Evolutionary conservation across 768 basidiomycete species (phyloP).

Genomic region (Ramaria sp.): DNA sequence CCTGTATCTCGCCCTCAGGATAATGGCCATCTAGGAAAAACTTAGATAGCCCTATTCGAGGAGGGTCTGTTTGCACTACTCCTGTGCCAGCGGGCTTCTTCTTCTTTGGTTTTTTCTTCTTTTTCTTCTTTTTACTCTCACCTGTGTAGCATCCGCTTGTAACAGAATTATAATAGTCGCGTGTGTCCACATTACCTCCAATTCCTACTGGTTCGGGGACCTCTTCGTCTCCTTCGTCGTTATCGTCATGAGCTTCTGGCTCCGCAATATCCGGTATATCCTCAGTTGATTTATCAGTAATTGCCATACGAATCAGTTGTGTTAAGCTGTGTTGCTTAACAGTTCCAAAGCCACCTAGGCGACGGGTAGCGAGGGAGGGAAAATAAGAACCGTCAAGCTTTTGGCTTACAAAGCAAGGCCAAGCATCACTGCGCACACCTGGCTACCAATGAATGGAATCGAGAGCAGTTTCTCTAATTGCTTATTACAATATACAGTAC

Average conservation of each 20-base stretch:
- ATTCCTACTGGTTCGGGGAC: slow-evolving; percentile 10
- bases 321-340: background rate
- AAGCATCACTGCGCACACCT: background rate
- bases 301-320: background rate
- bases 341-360: background rate
- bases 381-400: background rate
- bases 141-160: background rate
- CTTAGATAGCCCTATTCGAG: slow-evolving; percentile 78
- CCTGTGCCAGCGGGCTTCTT: slow-evolving; percentile 75
- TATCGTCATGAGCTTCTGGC: slow-evolving; percentile 18
- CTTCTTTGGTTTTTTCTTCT: slow-evolving; percentile 92
- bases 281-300: background rate
- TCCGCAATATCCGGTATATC: slow-evolving; percentile 8
- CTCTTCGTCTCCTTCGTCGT: slow-evolving; percentile 20
- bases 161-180: background rate
- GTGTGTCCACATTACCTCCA: slow-evolving; percentile 6
- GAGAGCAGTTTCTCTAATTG: background rate
- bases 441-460: no score
- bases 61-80: slow-evolving; percentile 79
- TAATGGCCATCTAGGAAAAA: slow-evolving; percentile 80
- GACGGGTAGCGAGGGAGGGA: background rate
- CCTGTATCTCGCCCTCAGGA: slow-evolving; percentile 85
- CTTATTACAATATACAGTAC: background rate
- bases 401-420: background rate
- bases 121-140: slow-evolving; percentile 10